Evolutionary conservation across 2,329 filamentous ascomycete genomes (phyloP).

Genomic region (Stagonosporopsis cucurbitacearum): DNA sequence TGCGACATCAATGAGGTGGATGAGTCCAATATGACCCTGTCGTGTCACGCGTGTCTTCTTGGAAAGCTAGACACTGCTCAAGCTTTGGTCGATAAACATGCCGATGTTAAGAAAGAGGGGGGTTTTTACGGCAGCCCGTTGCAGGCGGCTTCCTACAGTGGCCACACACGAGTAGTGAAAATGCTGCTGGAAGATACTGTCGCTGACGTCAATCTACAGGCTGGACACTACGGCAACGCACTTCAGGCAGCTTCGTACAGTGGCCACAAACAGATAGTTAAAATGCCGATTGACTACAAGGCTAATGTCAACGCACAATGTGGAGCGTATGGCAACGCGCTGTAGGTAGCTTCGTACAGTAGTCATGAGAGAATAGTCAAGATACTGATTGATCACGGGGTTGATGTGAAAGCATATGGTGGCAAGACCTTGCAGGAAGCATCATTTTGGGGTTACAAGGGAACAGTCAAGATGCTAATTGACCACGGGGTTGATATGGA

Average conservation of each 20-base stretch:
- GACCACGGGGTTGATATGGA: neutral
- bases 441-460: neutral
- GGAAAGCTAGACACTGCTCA: neutral
- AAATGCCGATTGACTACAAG: neutral
- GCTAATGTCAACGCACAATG: neutral
- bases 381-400: neutral
- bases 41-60: slow-evolving; percentile 4
- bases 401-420: neutral
- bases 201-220: neutral
- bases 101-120: neutral
- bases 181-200: neutral
- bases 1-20: slow-evolving; percentile 20
- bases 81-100: neutral
- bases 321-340: neutral
- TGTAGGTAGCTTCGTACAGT: neutral
- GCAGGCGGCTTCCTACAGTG: neutral
- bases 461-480: neutral
- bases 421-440: neutral
- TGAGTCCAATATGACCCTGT: neutral
- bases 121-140: neutral
- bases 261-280: neutral
- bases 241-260: neutral
- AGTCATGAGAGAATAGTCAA: neutral
- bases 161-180: neutral
- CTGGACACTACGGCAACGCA: neutral